Evolutionary conservation across 2,329 filamentous ascomycete species (phyloP), one percentile per base, ranked within the genome.

Genomic region (Chrysoporthe deuterocubensis): DNA sequence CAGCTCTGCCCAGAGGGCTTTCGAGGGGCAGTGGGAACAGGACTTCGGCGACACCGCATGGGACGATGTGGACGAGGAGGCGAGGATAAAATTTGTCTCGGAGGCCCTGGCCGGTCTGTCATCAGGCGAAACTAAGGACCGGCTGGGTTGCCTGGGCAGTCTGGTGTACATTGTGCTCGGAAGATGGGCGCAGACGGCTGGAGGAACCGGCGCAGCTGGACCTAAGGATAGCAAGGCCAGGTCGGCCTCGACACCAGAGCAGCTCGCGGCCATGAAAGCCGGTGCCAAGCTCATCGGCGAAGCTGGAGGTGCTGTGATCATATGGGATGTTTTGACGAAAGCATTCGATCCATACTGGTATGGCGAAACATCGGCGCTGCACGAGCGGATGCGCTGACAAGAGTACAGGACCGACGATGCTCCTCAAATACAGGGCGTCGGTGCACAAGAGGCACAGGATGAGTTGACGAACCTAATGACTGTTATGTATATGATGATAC

Each of bases 1-100:
- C 61, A 86, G 92, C 64, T 87, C 90, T 64, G 90, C 92, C 26
- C 92, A 92, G 75, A 84, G 88, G 48, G 89, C 90, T 2, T 98
- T 97, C 75, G 88, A 94, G 71, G 87, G 88, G 76, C 87, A 90
- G 75, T 97, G 92, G 92, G 80, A 85, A 73, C 82, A 85, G 32
- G 85, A 87, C 69, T 80, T 67, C 62, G 75, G 71, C 59, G 79
- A 82, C 43, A 76, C 81, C 54, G 81, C 87, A 46, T 97, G 94
- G 93, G 83, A 89, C 64, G 86, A 89, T 52, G 87, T 87, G 4
- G 84, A 86, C 32, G 79, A 86, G 37, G 84, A 88, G 68, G 81
- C 82, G 63, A 83, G 85, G 68, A 78, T 80, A 67, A 79, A 80
- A 48, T 93, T 93, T 75, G 80, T 92, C 46, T 78, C 81, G 69